Percentiles rank a stretch among this genome's conserved stretches.
Evolutionary conservation across 2,329 filamentous ascomycete species (phyloP).

Genomic region (Beauveria sp.): DNA sequence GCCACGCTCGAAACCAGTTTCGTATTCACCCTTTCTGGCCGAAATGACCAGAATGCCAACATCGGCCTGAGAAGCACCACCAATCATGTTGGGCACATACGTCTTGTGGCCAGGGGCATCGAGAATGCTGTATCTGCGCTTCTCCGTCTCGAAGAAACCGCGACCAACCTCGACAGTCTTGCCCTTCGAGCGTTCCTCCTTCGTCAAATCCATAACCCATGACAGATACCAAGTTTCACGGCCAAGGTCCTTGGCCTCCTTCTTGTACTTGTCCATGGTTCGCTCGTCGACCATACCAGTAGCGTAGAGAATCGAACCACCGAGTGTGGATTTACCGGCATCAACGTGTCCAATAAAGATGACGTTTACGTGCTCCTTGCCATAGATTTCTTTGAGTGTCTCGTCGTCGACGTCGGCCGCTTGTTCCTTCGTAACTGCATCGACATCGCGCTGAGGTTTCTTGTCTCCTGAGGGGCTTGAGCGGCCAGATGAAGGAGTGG

Average conservation of each 20-base stretch:
- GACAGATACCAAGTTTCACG: slow-evolving; percentile 98
- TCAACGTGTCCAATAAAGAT: slow-evolving; percentile 98
- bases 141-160: slow-evolving; percentile 95
- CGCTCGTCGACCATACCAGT: slow-evolving; percentile 99
- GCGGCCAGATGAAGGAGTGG: slow-evolving; percentile 74
- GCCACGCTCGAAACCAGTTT: slow-evolving; percentile 94
- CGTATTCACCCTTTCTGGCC: slow-evolving; percentile 95
- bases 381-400: slow-evolving; percentile 89
- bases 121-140: slow-evolving; percentile 90
- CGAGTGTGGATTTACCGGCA: slow-evolving; percentile 93
- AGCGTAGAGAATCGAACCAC: slow-evolving; percentile 83
- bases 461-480: slow-evolving; percentile 66
- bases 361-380: slow-evolving; percentile 88
- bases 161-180: slow-evolving; percentile 97
- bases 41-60: slow-evolving; percentile 94
- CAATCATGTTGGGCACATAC: slow-evolving; percentile 97
- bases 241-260: slow-evolving; percentile 89
- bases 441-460: slow-evolving; percentile 56
- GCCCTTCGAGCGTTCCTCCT: slow-evolving; percentile 91
- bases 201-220: slow-evolving; percentile 95
- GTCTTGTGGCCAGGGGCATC: slow-evolving; percentile 98
- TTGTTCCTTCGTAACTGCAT: slow-evolving; percentile 79
- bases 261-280: slow-evolving; percentile 97
- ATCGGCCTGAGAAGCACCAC: slow-evolving; percentile 86
- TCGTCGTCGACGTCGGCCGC: slow-evolving; percentile 61